Base-by-base conservation (phyloP, 139 green algal species). In the Chlorella sp. region DNA sequence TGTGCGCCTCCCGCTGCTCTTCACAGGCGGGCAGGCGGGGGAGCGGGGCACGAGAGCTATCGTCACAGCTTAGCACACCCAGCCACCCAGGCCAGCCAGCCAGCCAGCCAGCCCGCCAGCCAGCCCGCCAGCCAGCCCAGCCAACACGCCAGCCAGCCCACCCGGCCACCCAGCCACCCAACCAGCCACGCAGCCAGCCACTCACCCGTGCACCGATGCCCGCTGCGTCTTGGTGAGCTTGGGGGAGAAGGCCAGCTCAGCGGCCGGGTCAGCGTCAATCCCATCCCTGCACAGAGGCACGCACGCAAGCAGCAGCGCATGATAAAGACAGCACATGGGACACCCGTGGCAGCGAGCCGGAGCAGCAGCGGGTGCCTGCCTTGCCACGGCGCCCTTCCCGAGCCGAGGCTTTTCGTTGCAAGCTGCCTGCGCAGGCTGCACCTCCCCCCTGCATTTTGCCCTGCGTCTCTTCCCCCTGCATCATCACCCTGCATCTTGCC, bases 191-290 rank as follows among this genome's bases (percentile, higher is more conserved):
- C 26, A 16, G 2, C 71, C 71, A 28, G 22, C 37, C 60, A 3
- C 85, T 34, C 88, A 86, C 76, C 77, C 42, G 68, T 93, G 91
- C 66, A 93, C 76, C 26, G 40, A 69, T 26, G 91, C 89, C 0
- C 91, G 73, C 34, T 88, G 83, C 26, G 36, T 0, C 83, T 93
- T 93, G 66, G 64, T 83, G 28, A 93, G 89, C 15, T 39, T 61
- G 2, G 88, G 30, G 0, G 91, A 92, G 77, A 93, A 93, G 40
- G 36, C 61, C 34, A 93, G 89, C 78, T 88, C 69, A 0, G 89
- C 91, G 4, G 57, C 14, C 0, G 40, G 36, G 78, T 93, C 91
- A 26, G 83, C 89, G 1, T 39, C 66, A 3, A 77, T 40, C 34
- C 39, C 88, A 5, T 89, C 61, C 60, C 84, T 87, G 83, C 61